These are phyloP conservation scores for Darksidea phi DNA, from an alignment of 495 filamentous ascomycete genomes.

Conservation along the genomic window DNA sequence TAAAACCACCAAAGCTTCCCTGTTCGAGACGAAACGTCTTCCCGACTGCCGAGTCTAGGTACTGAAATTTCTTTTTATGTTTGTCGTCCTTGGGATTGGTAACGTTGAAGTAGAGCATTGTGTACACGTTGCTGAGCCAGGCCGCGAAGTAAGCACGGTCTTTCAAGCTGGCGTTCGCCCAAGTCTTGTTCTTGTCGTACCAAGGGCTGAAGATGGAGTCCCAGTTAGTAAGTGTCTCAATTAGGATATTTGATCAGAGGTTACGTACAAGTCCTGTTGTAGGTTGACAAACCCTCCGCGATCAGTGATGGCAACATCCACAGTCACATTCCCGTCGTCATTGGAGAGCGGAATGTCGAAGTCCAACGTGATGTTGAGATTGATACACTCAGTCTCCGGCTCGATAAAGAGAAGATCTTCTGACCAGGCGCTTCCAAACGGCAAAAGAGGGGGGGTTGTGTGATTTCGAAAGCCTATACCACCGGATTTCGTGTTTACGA, in stretches of 20 bases:
- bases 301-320: constrained; percentile 42
- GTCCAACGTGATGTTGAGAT: constrained; percentile 49
- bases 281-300: constrained; percentile 47
- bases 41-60: constrained; percentile 41
- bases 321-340: neutral
- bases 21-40: constrained; percentile 25
- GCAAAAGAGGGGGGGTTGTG: constrained; percentile 38
- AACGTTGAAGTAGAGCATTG: constrained; percentile 38
- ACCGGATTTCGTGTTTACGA: constrained; percentile 47
- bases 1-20: too few relatives aligned
- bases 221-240: too few relatives aligned
- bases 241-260: too few relatives aligned
- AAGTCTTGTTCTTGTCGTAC: too few relatives aligned
- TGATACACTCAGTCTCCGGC: constrained; percentile 48
- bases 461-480: constrained; percentile 52
- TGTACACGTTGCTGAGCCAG: constrained; percentile 44
- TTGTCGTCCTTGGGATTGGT: constrained; percentile 25
- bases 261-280: constrained; percentile 38
- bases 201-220: too few relatives aligned
- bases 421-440: constrained; percentile 42
- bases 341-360: constrained; percentile 23
- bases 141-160: constrained; percentile 47
- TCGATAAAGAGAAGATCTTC: constrained; percentile 53
- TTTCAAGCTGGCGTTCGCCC: too few relatives aligned
- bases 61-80: constrained; percentile 34